A percentile compares a stretch with the other conserved stretches of the same genome.
Conservation (phyloP, 73 alveolate species). For the Breviolum minutum region DNA sequence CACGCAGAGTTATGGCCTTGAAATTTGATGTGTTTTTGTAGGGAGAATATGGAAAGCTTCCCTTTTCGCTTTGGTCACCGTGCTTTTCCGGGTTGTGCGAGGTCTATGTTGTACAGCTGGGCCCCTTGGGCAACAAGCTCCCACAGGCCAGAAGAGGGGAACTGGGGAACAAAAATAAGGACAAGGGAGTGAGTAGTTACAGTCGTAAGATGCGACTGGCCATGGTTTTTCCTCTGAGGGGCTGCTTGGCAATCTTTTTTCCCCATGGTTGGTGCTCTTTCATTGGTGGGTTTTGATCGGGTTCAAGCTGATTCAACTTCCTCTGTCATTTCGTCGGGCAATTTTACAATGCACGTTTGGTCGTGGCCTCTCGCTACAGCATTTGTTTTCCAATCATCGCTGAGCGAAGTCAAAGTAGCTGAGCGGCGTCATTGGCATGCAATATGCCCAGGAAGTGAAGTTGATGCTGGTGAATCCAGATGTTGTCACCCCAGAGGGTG, state of each 20-base stretch:
- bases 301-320: too few relatives aligned
- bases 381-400: too few relatives aligned
- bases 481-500: background rate
- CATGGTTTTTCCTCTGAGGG: too few relatives aligned
- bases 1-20: slow-evolving; percentile 26
- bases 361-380: too few relatives aligned
- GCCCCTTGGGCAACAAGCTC: slow-evolving; percentile 87
- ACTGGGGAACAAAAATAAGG: background rate
- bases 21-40: background rate
- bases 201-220: too few relatives aligned
- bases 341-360: background rate
- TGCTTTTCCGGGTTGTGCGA: background rate
- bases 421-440: background rate
- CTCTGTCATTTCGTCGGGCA: background rate
- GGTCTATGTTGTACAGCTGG: slow-evolving; percentile 89
- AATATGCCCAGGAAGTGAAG: slow-evolving; percentile 50
- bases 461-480: slow-evolving; percentile 88
- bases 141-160: slow-evolving; percentile 43
- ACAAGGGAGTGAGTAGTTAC: too few relatives aligned
- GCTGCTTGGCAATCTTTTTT: too few relatives aligned
- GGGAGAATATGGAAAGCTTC: background rate
- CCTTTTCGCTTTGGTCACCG: background rate
- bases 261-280: too few relatives aligned
- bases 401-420: too few relatives aligned
- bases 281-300: too few relatives aligned